These are phyloP conservation scores for Astrothelium subdiscretum DNA, from an alignment of 495 filamentous ascomycete species.

Conservation along the genomic window DNA sequence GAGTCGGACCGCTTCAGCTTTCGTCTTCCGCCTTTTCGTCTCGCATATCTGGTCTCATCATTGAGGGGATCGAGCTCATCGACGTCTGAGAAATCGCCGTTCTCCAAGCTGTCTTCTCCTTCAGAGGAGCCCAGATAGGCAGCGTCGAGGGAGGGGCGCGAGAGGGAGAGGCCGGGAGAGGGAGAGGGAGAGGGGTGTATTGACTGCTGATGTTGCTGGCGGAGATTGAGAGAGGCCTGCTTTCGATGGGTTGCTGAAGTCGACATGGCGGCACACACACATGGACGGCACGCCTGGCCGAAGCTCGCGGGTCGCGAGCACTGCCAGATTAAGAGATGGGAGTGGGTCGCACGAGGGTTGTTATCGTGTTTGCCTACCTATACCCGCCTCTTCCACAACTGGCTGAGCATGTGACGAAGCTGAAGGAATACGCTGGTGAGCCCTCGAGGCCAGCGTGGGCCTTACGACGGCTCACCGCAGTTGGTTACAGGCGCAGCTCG, in stretches of 20 bases:
- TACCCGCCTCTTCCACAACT: too few species aligned
- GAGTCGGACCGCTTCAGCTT: slow-evolving; percentile 11
- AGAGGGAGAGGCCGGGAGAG: neutral
- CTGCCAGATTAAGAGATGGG: too few species aligned
- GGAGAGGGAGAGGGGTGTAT: neutral
- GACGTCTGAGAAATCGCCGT: slow-evolving; percentile 18
- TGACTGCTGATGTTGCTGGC: neutral
- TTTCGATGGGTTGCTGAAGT: neutral
- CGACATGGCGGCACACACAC: neutral
- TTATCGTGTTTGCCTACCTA: too few species aligned
- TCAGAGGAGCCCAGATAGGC: slow-evolving; percentile 13
- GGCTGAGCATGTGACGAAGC: too few species aligned
- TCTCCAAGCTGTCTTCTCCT: slow-evolving; percentile 9
- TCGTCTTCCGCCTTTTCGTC: slow-evolving; percentile 16
- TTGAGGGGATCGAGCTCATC: slow-evolving; percentile 31
- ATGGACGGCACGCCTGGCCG: neutral
- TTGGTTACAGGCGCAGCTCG: neutral
- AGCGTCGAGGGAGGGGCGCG: neutral
- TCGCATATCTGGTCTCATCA: slow-evolving; percentile 17
- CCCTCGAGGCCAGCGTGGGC: slow-evolving; percentile 1
- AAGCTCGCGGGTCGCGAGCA: neutral
- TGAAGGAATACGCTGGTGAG: neutral
- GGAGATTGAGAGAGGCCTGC: neutral
- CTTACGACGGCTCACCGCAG: neutral
- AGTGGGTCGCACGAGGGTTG: too few species aligned